Evolutionary conservation across 352 stramenopile genomes (phyloP).

Genomic region (Saprolegnia diclina): DNA sequence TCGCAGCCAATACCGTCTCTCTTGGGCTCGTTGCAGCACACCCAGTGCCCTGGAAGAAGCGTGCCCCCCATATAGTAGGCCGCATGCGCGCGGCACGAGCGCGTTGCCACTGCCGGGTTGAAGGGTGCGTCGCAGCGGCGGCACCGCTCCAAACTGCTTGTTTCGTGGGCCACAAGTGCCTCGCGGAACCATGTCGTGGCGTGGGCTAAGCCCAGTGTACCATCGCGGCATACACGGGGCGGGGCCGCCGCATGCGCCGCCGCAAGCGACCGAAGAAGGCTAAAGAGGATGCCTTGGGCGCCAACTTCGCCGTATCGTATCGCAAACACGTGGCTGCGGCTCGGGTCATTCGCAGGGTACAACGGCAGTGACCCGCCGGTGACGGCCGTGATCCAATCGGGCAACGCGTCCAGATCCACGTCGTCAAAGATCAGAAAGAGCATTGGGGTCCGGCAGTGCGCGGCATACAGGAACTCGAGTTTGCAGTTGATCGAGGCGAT

Average conservation of each 20-base stretch:
- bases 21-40: constrained; percentile 44
- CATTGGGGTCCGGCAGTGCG: constrained; percentile 37
- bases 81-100: constrained; percentile 37
- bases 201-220: constrained; percentile 41
- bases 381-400: constrained; percentile 38
- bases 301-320: background rate
- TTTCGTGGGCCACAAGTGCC: constrained; percentile 1
- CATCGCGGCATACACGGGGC: constrained; percentile 35
- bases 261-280: constrained; percentile 39
- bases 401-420: constrained; percentile 30
- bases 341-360: constrained; percentile 27
- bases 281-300: constrained; percentile 35
- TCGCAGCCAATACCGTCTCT: constrained; percentile 36
- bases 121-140: constrained; percentile 39
- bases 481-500: constrained; percentile 46
- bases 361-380: constrained; percentile 37
- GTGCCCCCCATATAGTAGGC: constrained; percentile 47
- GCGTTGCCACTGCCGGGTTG: constrained; percentile 30
- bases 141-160: constrained; percentile 26
- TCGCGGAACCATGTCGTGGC: constrained; percentile 36
- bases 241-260: constrained; percentile 31
- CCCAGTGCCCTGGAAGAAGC: constrained; percentile 42
- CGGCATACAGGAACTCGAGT: constrained; percentile 53
- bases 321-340: background rate
- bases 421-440: constrained; percentile 47